Base-by-base conservation (phyloP, 352 stramenopile species). In the Saprolegnia diclina region DNA sequence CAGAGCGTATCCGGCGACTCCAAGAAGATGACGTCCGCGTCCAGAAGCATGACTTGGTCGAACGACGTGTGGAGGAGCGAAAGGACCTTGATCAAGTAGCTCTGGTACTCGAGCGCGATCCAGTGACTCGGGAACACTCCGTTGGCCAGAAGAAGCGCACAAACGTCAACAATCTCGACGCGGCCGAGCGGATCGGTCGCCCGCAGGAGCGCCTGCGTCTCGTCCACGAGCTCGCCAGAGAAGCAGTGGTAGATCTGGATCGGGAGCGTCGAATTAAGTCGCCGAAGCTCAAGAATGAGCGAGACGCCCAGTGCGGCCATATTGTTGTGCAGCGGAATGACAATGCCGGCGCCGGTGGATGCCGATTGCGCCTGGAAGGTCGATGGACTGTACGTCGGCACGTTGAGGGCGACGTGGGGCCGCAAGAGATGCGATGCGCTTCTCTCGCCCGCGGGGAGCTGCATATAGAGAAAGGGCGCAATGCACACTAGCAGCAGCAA, bases 241-340 rank as follows among this genome's bases (percentile, higher is more conserved):
- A 83, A 65, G 69, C 80, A 88, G 22, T 82, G 77, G 46, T 86
- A 77, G n/a, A 86, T 71, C 46, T 87, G 77, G n/a, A 87, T 80
- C 3, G 76, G 62, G 52, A 85, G 76, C 0, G 63, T 73, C 63
- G 83, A 85, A 32, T 77, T 77, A 16, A 84, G 61, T 18, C 78
- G 83, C 11, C 79, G 79, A 46, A 86, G 65, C 50, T 88, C 78
- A 11, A 73, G 73, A 48, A 83, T 85, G 46, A 86, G 55, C 56
- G 77, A 83, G 38, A 83, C 68, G 14, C 77, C 79, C 24, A 88
- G 69, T 6, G 77, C 64, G 32, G 77, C 54, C 26, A 85, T 77
- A 19, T 66, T 67, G 55, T 86, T 69, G 66, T 85, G 76, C 11
- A 82, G 54, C 13, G 74, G 79, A 40, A 85, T 56, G 26, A 88